phyloP scores from a whole-genome alignment of 768 basidiomycete species.

The Mycena alexandri region DNA sequence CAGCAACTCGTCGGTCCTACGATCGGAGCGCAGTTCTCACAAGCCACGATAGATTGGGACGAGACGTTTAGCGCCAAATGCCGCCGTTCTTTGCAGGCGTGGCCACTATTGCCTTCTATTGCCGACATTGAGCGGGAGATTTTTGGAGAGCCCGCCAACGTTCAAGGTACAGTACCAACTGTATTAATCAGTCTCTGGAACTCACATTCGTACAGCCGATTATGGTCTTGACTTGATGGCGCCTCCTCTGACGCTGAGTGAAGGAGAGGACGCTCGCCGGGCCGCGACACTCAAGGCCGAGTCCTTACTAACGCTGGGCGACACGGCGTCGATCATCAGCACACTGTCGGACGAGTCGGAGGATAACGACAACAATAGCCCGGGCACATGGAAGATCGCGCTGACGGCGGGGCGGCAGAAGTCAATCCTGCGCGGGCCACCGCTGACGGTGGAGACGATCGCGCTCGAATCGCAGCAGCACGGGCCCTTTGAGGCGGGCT shows the following conservation, averaged over 20 bases:
- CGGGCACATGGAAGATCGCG: slow-evolving; percentile 57
- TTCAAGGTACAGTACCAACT: too few species aligned
- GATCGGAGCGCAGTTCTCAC: slow-evolving; percentile 18
- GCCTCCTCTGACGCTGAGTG: too few species aligned
- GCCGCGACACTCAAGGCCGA: slow-evolving; percentile 27
- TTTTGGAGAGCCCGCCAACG: slow-evolving; percentile 9
- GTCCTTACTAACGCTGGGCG: slow-evolving; percentile 15
- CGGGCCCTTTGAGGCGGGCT: slow-evolving; percentile 34
- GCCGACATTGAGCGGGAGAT: slow-evolving; percentile 14
- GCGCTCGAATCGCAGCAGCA: slow-evolving; percentile 33
- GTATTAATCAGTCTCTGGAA: too few species aligned
- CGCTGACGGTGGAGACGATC: slow-evolving; percentile 59
- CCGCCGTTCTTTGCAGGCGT: slow-evolving; percentile 26
- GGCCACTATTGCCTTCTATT: slow-evolving; percentile 31
- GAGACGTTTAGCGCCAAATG: slow-evolving; percentile 22
- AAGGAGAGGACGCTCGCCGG: slow-evolving; percentile 19
- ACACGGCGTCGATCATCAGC: slow-evolving; percentile 49
- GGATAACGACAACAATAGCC: slow-evolving; percentile 56
- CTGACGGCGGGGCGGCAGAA: slow-evolving; percentile 49
- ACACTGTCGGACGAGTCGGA: slow-evolving; percentile 37
- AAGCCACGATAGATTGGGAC: slow-evolving; percentile 28
- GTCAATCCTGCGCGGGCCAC: slow-evolving; percentile 53
- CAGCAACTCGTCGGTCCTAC: slow-evolving; percentile 18
- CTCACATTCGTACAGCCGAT: too few species aligned
- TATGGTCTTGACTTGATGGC: too few species aligned